phyloP scores from a whole-genome alignment of 371 early-diverging fungal genomes.

The Parasitella parasitica region DNA sequence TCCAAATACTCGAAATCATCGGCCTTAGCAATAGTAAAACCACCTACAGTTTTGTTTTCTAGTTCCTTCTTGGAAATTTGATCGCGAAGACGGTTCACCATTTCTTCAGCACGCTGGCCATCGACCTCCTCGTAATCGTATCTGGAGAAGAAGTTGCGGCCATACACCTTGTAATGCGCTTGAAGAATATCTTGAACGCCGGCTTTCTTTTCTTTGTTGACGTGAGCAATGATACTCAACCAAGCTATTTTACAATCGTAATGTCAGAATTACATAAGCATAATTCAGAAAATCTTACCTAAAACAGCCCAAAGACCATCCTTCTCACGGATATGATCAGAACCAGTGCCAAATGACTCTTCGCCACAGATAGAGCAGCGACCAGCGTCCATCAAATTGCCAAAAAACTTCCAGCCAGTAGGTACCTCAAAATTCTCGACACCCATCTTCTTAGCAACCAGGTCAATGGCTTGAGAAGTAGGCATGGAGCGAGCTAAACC shows the following conservation, averaged over 20 bases:
- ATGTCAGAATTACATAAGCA: constrained; percentile 11
- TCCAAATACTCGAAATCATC: constrained; percentile 95
- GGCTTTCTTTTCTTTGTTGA: constrained; percentile 54
- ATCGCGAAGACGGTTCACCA: constrained; percentile 72
- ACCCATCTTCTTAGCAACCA: constrained; percentile 83
- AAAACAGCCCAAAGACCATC: constrained; percentile 98
- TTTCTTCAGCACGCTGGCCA: constrained; percentile 71
- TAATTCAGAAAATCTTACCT: constrained; percentile 39
- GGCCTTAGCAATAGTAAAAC: constrained; percentile 66
- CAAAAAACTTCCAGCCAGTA: constrained; percentile 97
- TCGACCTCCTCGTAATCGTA: constrained; percentile 98
- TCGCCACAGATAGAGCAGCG: constrained; percentile 95
- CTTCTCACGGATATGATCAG: constrained; percentile 97
- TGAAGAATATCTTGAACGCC: constrained; percentile 79
- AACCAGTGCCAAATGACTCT: constrained; percentile 97
- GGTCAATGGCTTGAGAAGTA: constrained; percentile 89
- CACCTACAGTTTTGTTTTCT: constrained; percentile 58
- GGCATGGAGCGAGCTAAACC: constrained; percentile 97
- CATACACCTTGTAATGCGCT: constrained; percentile 80
- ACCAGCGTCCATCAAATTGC: constrained; percentile 98
- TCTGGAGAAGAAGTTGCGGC: constrained; percentile 95
- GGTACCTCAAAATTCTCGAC: constrained; percentile 86
- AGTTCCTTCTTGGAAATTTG: constrained; percentile 51
- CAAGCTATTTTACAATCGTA: constrained; percentile 61
- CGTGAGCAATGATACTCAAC: constrained; percentile 90